These are phyloP conservation scores for Lolium rigidum DNA, from an alignment of 176 grass and related monocot genomes.

Conservation along the genomic window DNA sequence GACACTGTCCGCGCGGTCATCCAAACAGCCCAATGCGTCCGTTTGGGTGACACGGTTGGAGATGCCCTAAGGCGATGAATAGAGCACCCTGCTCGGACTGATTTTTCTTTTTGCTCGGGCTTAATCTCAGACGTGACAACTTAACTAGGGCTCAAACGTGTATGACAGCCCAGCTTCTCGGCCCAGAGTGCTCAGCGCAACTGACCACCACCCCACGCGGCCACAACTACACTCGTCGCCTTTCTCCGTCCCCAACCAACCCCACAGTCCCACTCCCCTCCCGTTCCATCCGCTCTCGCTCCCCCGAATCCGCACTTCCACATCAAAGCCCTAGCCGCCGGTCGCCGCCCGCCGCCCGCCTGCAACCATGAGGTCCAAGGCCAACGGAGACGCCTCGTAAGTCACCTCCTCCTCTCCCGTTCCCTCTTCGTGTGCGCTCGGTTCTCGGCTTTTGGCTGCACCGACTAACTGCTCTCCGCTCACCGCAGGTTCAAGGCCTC, in stretches of 20 bases:
- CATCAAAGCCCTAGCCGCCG: conserved; percentile 44
- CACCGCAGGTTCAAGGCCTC: conserved; percentile 52
- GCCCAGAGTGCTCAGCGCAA: background rate
- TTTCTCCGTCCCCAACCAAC: conserved; percentile 4
- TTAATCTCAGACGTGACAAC: background rate
- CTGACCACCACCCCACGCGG: background rate
- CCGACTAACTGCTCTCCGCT: background rate
- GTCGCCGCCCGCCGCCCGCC: background rate
- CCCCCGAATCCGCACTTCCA: background rate
- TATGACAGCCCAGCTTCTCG: background rate
- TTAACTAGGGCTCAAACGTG: background rate
- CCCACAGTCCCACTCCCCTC: background rate
- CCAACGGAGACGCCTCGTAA: conserved; percentile 54
- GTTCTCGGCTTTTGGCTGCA: background rate
- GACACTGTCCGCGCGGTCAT: too few species aligned
- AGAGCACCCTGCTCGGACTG: too few species aligned
- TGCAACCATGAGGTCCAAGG: conserved; percentile 52
- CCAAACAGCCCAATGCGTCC: too few species aligned
- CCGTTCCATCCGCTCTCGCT: conserved; percentile 28
- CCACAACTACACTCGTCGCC: background rate
- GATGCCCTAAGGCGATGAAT: too few species aligned
- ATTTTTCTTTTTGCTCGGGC: too few species aligned
- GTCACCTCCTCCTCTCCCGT: background rate
- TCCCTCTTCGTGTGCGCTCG: background rate
- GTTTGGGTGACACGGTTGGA: too few species aligned